phyloP scores from a whole-genome alignment of 805 yeast genomes.

The Ogataea corticis region DNA sequence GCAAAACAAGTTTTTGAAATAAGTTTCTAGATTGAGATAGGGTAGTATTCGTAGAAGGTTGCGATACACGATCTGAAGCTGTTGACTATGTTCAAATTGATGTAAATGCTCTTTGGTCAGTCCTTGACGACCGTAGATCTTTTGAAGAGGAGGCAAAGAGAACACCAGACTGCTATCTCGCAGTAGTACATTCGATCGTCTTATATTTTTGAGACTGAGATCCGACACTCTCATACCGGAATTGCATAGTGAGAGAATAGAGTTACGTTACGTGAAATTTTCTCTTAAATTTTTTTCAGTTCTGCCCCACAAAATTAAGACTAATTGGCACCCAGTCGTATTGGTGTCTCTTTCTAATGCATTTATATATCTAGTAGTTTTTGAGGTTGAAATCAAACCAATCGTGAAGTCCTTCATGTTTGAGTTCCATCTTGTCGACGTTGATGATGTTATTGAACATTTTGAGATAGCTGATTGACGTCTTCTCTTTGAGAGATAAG shows the following conservation, averaged over 20 bases:
- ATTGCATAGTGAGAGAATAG: too few species aligned
- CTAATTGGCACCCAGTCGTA: too few species aligned
- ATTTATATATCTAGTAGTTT: background rate
- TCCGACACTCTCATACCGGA: conserved; percentile 1
- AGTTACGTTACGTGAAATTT: too few species aligned
- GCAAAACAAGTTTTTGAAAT: conserved; percentile 7
- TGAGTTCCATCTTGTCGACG: conserved; percentile 14
- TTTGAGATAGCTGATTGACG: conserved; percentile 21
- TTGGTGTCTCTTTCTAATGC: too few species aligned
- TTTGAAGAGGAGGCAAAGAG: conserved; percentile 16
- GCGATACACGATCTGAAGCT: conserved; percentile 21
- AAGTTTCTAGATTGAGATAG: conserved; percentile 12
- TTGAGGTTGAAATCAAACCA: conserved; percentile 27
- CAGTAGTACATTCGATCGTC: background rate
- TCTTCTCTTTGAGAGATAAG: conserved; percentile 8
- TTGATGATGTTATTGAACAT: conserved; percentile 23
- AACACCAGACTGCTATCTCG: conserved; percentile 5
- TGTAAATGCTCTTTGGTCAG: conserved; percentile 15
- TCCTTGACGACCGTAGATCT: conserved; percentile 26
- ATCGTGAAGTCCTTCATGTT: conserved; percentile 24
- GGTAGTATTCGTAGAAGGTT: conserved; percentile 20
- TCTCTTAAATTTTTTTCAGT: background rate
- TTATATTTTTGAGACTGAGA: too few species aligned
- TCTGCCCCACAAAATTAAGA: background rate
- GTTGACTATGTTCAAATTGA: conserved; percentile 7